phyloP scores from a whole-genome alignment of 1,284 basidiomycete genomes.

The Rhodotorula mucilaginosa region DNA sequence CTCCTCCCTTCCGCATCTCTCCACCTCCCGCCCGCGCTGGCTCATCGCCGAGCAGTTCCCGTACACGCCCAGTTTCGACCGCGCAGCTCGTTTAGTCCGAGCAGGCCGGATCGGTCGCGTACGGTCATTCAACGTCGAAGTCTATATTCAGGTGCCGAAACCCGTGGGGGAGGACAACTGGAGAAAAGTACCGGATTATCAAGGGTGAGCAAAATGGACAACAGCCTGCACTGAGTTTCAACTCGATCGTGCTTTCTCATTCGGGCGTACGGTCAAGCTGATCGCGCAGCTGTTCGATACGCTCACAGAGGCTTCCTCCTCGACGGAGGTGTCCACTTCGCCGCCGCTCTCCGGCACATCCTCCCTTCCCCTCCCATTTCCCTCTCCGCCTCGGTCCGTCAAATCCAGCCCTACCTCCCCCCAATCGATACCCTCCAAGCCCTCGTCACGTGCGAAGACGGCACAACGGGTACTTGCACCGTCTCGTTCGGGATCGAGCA shows the following conservation, averaged over 20 bases:
- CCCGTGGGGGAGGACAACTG: slow-evolving; percentile 22
- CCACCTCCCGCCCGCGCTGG: slow-evolving; percentile 56
- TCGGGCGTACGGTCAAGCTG: neutral
- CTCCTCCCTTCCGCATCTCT: neutral
- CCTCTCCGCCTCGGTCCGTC: slow-evolving; percentile 19
- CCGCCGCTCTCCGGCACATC: slow-evolving; percentile 38
- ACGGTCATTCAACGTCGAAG: slow-evolving; percentile 60
- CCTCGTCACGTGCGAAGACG: slow-evolving; percentile 12
- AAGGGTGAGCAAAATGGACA: slow-evolving; percentile 24
- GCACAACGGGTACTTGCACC: slow-evolving; percentile 24
- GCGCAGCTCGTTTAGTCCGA: slow-evolving; percentile 58
- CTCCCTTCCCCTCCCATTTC: slow-evolving; percentile 28
- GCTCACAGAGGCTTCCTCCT: slow-evolving; percentile 30
- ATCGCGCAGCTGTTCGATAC: too few species aligned
- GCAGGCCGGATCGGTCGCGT: slow-evolving; percentile 65
- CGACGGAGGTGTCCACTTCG: slow-evolving; percentile 44
- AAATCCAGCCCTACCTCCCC: slow-evolving; percentile 36
- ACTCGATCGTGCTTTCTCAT: too few species aligned
- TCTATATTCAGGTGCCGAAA: slow-evolving; percentile 41
- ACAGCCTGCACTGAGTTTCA: neutral
- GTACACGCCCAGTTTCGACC: slow-evolving; percentile 62
- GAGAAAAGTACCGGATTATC: slow-evolving; percentile 40
- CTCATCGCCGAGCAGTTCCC: slow-evolving; percentile 29
- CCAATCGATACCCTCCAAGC: slow-evolving; percentile 38
- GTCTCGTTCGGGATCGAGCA: slow-evolving; percentile 32